phyloP scores from a whole-genome alignment of 768 basidiomycete genomes.

The Lactarius tabidus region DNA sequence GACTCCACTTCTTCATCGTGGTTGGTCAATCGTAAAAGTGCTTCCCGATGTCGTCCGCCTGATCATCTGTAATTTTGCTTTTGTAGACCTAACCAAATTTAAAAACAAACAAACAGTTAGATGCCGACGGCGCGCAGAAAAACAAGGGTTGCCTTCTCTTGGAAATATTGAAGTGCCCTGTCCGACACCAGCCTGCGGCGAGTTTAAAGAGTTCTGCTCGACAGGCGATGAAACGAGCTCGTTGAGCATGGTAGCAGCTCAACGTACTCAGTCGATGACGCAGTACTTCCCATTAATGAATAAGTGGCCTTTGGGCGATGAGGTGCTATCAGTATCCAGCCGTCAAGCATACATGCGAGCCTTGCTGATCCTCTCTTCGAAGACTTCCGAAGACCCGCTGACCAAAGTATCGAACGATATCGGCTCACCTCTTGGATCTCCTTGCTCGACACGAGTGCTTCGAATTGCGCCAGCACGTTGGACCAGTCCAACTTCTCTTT shows the following conservation, averaged over 20 bases:
- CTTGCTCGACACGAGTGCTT: slow-evolving; percentile 3
- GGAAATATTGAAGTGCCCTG: slow-evolving; percentile 63
- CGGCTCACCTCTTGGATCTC: too few relatives aligned
- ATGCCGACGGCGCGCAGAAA: too few relatives aligned
- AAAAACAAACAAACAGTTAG: too few relatives aligned
- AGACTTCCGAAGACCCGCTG: too few relatives aligned
- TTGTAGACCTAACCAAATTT: too few relatives aligned
- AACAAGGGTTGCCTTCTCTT: slow-evolving; percentile 49
- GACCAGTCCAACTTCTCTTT: background rate
- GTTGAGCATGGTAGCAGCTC: background rate
- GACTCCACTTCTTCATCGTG: slow-evolving; percentile 66
- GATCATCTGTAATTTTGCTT: too few relatives aligned
- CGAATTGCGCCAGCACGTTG: slow-evolving; percentile 7
- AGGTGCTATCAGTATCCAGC: slow-evolving; percentile 30
- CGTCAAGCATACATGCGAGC: slow-evolving; percentile 36
- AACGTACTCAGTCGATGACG: slow-evolving; percentile 13
- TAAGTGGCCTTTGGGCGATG: slow-evolving; percentile 34
- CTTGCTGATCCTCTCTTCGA: too few relatives aligned
- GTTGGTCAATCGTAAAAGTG: slow-evolving; percentile 89
- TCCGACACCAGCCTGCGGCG: slow-evolving; percentile 55
- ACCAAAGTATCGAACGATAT: too few relatives aligned
- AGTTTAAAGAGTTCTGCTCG: slow-evolving; percentile 58
- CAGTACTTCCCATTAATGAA: slow-evolving; percentile 45
- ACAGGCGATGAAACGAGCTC: background rate
- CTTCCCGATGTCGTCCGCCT: too few relatives aligned